These are phyloP conservation scores for Phytophthora pluvialis DNA, from an alignment of 352 stramenopile genomes.

Conservation along the genomic window DNA sequence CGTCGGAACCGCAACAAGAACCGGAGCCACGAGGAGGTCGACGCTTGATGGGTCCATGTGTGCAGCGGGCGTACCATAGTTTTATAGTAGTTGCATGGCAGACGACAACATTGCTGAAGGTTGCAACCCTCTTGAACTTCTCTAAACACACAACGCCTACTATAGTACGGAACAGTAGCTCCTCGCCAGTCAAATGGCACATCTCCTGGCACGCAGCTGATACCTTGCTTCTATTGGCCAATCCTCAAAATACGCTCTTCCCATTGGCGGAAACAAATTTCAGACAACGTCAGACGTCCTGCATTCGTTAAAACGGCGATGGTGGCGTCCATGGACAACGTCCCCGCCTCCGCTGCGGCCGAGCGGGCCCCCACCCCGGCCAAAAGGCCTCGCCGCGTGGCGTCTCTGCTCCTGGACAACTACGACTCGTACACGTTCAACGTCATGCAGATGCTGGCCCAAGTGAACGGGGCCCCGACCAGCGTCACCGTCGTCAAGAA, in stretches of 20 bases:
- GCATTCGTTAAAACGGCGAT: slow-evolving; percentile 25
- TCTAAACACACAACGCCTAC: too few relatives aligned
- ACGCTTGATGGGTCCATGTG: slow-evolving; percentile 14
- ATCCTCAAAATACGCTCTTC: slow-evolving; percentile 5
- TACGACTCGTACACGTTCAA: slow-evolving; percentile 99
- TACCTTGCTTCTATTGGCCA: slow-evolving; percentile 14
- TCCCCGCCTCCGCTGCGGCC: slow-evolving; percentile 2
- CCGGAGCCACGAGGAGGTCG: slow-evolving; percentile 13
- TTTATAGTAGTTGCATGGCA: slow-evolving; percentile 27
- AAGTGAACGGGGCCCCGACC: slow-evolving; percentile 78
- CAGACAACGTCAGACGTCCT: slow-evolving; percentile 18
- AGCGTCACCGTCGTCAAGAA: slow-evolving; percentile 92
- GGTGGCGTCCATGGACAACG: slow-evolving; percentile 43
- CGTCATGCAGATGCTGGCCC: slow-evolving; percentile 94
- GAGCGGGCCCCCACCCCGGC: background rate
- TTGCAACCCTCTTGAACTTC: slow-evolving; percentile 5
- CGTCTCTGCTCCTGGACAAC: slow-evolving; percentile 96
- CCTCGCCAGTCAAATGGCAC: slow-evolving; percentile 40
- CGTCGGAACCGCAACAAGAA: slow-evolving; percentile 52
- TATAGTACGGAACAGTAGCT: background rate
- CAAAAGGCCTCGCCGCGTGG: slow-evolving; percentile 43
- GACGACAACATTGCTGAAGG: slow-evolving; percentile 6
- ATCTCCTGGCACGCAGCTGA: slow-evolving; percentile 29
- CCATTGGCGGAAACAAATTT: slow-evolving; percentile 33
- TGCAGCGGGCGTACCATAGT: slow-evolving; percentile 26